These are phyloP conservation scores for Entomortierella parvispora DNA, from an alignment of 192 early-diverging fungal species.

Conservation along the genomic window DNA sequence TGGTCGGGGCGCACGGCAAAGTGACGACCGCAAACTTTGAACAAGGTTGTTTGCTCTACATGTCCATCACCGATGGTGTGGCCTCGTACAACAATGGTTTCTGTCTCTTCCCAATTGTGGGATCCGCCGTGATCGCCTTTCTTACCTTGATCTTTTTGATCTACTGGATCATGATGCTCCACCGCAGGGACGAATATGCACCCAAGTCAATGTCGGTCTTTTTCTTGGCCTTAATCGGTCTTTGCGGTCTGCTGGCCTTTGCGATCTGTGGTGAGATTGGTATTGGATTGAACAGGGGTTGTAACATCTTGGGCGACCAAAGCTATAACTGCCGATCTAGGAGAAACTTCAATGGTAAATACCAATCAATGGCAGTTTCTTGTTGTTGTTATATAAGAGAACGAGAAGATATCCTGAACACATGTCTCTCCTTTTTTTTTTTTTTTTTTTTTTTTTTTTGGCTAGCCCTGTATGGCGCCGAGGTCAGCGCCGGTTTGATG, in stretches of 20 bases:
- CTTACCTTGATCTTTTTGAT: slow-evolving; percentile 11
- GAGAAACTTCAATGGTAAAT: slow-evolving; percentile 18
- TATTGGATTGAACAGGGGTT: slow-evolving; percentile 35
- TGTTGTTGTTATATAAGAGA: background rate
- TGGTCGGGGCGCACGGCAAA: slow-evolving; percentile 22
- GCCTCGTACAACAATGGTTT: slow-evolving; percentile 13
- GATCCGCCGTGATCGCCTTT: slow-evolving; percentile 12
- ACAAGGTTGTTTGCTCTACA: slow-evolving; percentile 24
- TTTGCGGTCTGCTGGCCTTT: slow-evolving; percentile 23
- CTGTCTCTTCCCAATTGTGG: slow-evolving; percentile 45
- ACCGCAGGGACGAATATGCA: slow-evolving; percentile 1
- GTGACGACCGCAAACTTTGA: background rate
- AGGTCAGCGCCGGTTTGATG: slow-evolving; percentile 27
- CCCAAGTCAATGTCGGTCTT: background rate
- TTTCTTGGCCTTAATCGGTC: background rate
- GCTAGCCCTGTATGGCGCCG: slow-evolving; percentile 30
- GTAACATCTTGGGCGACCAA: slow-evolving; percentile 6
- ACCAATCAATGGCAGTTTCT: background rate
- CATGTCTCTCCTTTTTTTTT: background rate
- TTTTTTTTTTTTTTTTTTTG: background rate
- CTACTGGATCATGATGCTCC: background rate
- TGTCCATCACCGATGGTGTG: slow-evolving; percentile 5
- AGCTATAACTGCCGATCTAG: slow-evolving; percentile 2
- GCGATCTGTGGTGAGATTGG: slow-evolving; percentile 41
- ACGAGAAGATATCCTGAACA: background rate